Percentiles rank a stretch among this genome's conserved stretches.
phyloP scores from a whole-genome alignment of 2,329 filamentous ascomycete genomes.

The Taxawa tesnikishii region DNA sequence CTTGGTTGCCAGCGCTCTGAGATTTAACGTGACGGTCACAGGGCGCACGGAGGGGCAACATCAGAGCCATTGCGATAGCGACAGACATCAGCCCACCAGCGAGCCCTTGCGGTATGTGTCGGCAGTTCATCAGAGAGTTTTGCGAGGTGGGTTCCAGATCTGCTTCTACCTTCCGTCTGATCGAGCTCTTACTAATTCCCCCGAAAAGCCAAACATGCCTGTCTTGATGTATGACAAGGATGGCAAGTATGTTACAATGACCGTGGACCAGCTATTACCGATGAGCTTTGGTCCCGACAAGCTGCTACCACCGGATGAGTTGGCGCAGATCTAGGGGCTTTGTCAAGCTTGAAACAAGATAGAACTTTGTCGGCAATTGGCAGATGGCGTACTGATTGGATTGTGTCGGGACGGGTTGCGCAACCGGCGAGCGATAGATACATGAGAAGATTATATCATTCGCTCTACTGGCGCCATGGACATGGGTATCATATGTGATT shows the following conservation, averaged over 20 bases:
- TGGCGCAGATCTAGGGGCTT: no score
- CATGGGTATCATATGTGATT: no score
- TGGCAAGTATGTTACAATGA: constrained; percentile 57
- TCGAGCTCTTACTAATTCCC: neutral
- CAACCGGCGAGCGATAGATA: no score
- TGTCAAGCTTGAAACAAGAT: neutral
- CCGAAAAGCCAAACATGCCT: constrained; percentile 45
- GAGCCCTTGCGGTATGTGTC: constrained; percentile 84
- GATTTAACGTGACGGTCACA: constrained; percentile 9
- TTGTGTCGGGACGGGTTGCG: neutral
- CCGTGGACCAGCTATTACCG: constrained; percentile 48
- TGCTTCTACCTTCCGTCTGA: neutral
- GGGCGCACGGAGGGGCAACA: constrained; percentile 32
- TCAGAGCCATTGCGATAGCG: constrained; percentile 73
- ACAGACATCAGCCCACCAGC: constrained; percentile 49
- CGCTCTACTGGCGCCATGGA: no score
- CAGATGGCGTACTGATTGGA: neutral
- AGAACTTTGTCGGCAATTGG: neutral
- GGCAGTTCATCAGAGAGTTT: constrained; percentile 57
- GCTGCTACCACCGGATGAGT: constrained; percentile 13
- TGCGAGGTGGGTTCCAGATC: constrained; percentile 21
- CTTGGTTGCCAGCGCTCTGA: no score
- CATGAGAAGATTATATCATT: no score
- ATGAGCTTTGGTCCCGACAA: constrained; percentile 42
- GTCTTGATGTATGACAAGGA: constrained; percentile 90